These are phyloP conservation scores for Teunomyces panamensis DNA, from an alignment of 805 yeast species.

Conservation along the genomic window DNA sequence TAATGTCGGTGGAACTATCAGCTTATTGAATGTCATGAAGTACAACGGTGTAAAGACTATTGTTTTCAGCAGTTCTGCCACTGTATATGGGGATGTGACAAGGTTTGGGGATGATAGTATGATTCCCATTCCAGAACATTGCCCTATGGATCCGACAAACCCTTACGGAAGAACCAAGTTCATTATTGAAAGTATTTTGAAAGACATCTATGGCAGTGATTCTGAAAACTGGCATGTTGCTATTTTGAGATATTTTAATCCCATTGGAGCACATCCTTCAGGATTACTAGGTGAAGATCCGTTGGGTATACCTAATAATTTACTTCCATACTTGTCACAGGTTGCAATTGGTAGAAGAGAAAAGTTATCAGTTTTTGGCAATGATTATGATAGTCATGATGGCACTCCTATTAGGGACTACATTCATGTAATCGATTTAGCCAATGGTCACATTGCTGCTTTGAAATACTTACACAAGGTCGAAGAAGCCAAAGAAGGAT, in stretches of 20 bases:
- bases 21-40: constrained; percentile 52
- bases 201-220: constrained; percentile 51
- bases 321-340: constrained; percentile 73
- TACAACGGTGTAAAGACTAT: constrained; percentile 46
- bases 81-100: constrained; percentile 81
- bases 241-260: constrained; percentile 74
- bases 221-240: constrained; percentile 48
- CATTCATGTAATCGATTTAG: constrained; percentile 77
- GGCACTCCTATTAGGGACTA: constrained; percentile 84
- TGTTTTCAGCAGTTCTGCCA: constrained; percentile 77
- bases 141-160: constrained; percentile 71
- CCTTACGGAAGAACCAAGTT: constrained; percentile 77
- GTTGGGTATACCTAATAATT: constrained; percentile 70
- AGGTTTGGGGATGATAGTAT: constrained; percentile 55
- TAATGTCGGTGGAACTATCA: constrained; percentile 64
- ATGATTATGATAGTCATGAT: constrained; percentile 67
- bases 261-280: constrained; percentile 83
- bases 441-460: constrained; percentile 74
- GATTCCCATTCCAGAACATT: constrained; percentile 77
- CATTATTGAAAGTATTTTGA: constrained; percentile 59
- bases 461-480: constrained; percentile 48
- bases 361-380: constrained; percentile 65
- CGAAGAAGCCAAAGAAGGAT: constrained; percentile 35
- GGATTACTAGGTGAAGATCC: constrained; percentile 83
- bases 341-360: constrained; percentile 73